phyloP scores from a whole-genome alignment of 352 stramenopile species.

The Phytopythium sindhum region DNA sequence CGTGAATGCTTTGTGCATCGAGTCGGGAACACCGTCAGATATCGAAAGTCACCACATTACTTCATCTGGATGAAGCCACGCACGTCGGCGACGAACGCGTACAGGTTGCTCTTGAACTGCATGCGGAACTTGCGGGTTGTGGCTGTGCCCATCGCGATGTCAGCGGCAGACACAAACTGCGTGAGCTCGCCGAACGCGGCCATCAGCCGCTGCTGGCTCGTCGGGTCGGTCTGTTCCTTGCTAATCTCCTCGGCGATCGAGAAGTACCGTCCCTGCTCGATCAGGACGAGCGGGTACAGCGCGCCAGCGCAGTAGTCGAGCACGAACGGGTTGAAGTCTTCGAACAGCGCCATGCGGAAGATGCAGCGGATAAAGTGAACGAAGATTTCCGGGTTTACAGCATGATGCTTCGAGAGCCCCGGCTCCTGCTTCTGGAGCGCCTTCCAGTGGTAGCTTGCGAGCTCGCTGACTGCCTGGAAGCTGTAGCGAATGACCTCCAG shows the following conservation, averaged over 20 bases:
- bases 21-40: not conserved
- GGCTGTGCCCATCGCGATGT: conserved; percentile 56
- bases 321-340: conserved; percentile 74
- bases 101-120: conserved; percentile 81
- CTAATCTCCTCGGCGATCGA: conserved; percentile 63
- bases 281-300: conserved; percentile 80
- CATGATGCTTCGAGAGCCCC: conserved; percentile 43
- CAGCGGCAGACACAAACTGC: conserved; percentile 54
- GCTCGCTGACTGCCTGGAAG: conserved; percentile 77
- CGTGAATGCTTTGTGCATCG: no score
- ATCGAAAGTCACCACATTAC: conserved; percentile 17
- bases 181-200: conserved; percentile 63
- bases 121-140: conserved; percentile 67
- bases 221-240: conserved; percentile 40
- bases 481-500: conserved; percentile 76
- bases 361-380: conserved; percentile 74
- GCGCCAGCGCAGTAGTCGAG: conserved; percentile 66
- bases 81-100: conserved; percentile 76
- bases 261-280: conserved; percentile 72
- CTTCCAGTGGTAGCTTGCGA: conserved; percentile 72
- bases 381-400: conserved; percentile 59
- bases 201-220: conserved; percentile 50
- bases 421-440: conserved; percentile 38
- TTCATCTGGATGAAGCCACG: conserved; percentile 83
- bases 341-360: conserved; percentile 75